phyloP scores from a whole-genome alignment of 257 asterid species.

The Penstemon davidsonii region DNA sequence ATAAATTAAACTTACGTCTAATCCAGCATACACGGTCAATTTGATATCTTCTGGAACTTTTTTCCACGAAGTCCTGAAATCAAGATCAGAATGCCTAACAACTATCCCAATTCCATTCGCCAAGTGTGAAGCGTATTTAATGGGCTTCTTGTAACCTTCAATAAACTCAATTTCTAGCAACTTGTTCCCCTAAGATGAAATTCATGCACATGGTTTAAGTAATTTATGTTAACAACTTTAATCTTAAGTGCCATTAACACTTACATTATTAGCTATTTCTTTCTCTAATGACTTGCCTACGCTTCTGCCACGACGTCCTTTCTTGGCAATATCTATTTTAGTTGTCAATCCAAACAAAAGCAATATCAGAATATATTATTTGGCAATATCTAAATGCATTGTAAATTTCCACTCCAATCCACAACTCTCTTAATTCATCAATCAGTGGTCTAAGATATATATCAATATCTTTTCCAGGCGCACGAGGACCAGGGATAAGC shows the following conservation, averaged over 20 bases:
- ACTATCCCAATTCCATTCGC: background rate
- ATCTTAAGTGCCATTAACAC: background rate
- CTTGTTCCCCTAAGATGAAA: background rate
- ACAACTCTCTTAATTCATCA: too few species aligned
- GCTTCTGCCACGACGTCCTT: background rate
- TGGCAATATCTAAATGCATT: too few species aligned
- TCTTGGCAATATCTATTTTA: background rate
- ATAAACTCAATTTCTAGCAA: background rate
- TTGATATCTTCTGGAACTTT: background rate
- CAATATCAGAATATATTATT: background rate
- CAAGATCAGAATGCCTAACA: background rate
- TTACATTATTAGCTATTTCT: too few species aligned
- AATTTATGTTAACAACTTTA: background rate
- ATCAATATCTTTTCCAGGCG: background rate
- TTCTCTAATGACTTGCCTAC: background rate
- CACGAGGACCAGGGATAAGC: too few species aligned
- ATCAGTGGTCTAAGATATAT: background rate
- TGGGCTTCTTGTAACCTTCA: background rate
- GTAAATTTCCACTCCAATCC: too few species aligned
- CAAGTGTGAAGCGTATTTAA: background rate
- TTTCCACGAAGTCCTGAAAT: background rate
- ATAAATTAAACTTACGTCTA: background rate
- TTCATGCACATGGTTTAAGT: background rate
- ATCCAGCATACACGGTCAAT: background rate
- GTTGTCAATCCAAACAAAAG: background rate